Conservation (phyloP, 2,329 filamentous ascomycete species). For the Ceratocystis eucalypticola region DNA sequence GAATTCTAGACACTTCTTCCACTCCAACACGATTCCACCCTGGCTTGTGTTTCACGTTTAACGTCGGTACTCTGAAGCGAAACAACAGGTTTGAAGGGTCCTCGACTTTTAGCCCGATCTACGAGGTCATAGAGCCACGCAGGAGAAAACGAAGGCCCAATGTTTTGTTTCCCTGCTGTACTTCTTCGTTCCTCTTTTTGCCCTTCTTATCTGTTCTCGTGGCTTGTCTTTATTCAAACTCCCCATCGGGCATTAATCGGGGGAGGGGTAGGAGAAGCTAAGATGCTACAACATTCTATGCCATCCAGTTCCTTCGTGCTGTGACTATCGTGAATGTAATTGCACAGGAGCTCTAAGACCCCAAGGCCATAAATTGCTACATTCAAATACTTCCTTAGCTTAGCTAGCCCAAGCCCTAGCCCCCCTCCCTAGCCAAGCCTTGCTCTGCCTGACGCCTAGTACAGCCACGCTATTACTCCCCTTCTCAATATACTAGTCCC, state of each 20-base stretch:
- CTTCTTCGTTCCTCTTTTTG: neutral
- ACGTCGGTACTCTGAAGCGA: neutral
- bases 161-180: neutral
- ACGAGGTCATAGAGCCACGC: neutral
- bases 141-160: neutral
- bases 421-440: neutral
- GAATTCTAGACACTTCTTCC: too few relatives aligned
- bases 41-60: neutral
- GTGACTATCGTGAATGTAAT: slow-evolving; percentile 1
- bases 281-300: neutral
- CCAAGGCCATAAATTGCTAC: neutral
- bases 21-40: neutral
- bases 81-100: neutral
- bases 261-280: neutral
- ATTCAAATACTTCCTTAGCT: too few relatives aligned
- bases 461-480: neutral
- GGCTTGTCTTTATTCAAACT: neutral
- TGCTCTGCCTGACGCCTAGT: too few relatives aligned
- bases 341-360: neutral
- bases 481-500: neutral
- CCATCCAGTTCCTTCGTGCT: neutral
- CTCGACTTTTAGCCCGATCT: neutral
- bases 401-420: neutral
- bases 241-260: neutral
- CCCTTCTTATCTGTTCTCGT: neutral